These are phyloP conservation scores for Trichoderma atroviride DNA, from an alignment of 2,329 filamentous ascomycete genomes.

Conservation along the genomic window DNA sequence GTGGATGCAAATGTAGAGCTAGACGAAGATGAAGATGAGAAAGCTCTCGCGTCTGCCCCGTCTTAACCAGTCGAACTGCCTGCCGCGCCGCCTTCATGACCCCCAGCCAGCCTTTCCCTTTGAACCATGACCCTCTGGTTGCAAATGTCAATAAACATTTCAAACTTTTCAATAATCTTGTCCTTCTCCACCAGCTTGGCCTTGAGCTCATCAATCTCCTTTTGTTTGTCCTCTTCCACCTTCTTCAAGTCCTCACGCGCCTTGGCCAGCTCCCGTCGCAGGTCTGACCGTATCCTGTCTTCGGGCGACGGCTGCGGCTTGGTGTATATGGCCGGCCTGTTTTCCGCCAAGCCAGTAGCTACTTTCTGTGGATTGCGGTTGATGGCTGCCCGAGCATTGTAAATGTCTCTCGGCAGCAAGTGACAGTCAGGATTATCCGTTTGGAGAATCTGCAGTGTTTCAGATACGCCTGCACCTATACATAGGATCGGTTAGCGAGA, in stretches of 20 bases:
- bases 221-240: conserved; percentile 57
- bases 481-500: conserved; percentile 37
- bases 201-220: conserved; percentile 61
- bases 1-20: neutral
- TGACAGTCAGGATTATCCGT: conserved; percentile 65
- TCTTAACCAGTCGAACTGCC: conserved; percentile 30
- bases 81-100: conserved; percentile 35
- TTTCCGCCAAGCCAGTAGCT: conserved; percentile 60
- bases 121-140: conserved; percentile 68
- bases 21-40: neutral
- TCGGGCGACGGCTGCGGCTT: conserved; percentile 65
- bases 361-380: conserved; percentile 67
- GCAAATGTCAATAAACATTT: conserved; percentile 72
- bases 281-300: conserved; percentile 64
- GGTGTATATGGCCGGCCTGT: conserved; percentile 66
- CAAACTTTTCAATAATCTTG: conserved; percentile 63
- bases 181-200: conserved; percentile 65
- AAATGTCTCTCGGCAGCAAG: conserved; percentile 66
- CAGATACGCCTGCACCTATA: conserved; percentile 63
- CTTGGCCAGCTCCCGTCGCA: conserved; percentile 62
- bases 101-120: conserved; percentile 52
- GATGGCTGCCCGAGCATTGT: conserved; percentile 68
- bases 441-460: conserved; percentile 68
- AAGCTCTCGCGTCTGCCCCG: neutral
- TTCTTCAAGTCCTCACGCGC: conserved; percentile 59